phyloP scores from a whole-genome alignment of 345 rosid genomes.

The Xanthoceras sorbifolium region DNA sequence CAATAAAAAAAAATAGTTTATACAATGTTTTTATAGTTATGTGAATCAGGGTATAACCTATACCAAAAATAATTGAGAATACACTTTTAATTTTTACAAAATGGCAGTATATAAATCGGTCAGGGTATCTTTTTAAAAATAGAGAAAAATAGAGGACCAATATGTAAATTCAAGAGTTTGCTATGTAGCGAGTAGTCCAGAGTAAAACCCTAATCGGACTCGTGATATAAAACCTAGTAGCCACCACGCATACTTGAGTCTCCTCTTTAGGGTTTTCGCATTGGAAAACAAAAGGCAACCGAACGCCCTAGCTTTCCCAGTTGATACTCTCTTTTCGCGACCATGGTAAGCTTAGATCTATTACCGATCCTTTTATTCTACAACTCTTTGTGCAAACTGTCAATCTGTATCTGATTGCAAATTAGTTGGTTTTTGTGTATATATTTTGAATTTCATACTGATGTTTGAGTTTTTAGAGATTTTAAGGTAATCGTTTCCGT shows the following conservation, averaged over 20 bases:
- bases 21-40: too few relatives aligned
- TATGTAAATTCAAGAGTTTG: neutral
- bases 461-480: neutral
- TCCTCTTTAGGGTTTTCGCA: conserved; percentile 14
- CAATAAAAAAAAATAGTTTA: too few relatives aligned
- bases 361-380: neutral
- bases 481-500: neutral
- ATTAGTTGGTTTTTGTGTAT: neutral
- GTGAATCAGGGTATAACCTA: too few relatives aligned
- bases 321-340: neutral
- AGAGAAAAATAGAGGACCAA: neutral
- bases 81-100: too few relatives aligned
- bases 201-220: conserved; percentile 22
- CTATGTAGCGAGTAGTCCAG: neutral
- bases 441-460: neutral
- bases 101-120: too few relatives aligned
- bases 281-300: neutral
- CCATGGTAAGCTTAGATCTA: conserved; percentile 31
- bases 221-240: conserved; percentile 5
- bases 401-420: neutral
- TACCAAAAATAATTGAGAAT: too few relatives aligned
- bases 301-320: neutral
- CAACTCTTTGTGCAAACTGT: neutral
- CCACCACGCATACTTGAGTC: neutral
- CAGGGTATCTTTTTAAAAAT: neutral